Percentiles rank a stretch among this genome's conserved stretches.
Evolutionary conservation across 352 stramenopile species (phyloP).

Genomic region (Globisporangium carolinianum): DNA sequence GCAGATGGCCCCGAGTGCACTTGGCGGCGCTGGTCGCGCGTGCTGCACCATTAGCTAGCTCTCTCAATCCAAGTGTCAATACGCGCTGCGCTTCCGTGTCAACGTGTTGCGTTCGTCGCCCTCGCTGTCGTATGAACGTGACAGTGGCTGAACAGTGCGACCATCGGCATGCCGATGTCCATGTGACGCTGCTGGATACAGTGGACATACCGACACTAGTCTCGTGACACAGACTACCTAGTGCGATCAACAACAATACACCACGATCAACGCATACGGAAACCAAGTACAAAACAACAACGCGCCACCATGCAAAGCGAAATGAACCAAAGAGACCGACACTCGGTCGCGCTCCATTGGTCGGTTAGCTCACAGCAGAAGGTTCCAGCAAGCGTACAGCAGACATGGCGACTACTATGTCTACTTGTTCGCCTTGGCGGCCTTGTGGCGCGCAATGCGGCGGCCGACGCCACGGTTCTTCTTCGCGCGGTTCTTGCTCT

Average conservation of each 20-base stretch:
- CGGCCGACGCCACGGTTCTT: constrained; percentile 97
- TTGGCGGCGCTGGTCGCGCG: constrained; percentile 20
- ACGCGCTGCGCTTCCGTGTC: not conserved
- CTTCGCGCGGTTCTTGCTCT: constrained; percentile 98
- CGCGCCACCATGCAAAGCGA: not conserved
- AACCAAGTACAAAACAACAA: not conserved
- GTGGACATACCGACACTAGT: too few relatives aligned
- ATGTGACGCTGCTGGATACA: too few relatives aligned
- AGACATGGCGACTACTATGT: constrained; percentile 12
- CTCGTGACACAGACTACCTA: too few relatives aligned
- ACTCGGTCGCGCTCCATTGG: constrained; percentile 10
- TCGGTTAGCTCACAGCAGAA: constrained; percentile 16
- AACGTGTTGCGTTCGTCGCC: too few relatives aligned
- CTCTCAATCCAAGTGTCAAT: not conserved
- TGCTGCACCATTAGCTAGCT: constrained; percentile 45
- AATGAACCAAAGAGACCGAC: constrained; percentile 2
- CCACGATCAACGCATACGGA: too few relatives aligned
- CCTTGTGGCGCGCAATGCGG: constrained; percentile 98
- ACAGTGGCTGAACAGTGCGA: too few relatives aligned
- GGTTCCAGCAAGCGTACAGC: not conserved
- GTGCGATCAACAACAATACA: too few relatives aligned
- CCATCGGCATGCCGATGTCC: too few relatives aligned
- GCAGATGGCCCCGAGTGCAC: constrained; percentile 25
- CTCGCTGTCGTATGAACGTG: too few relatives aligned
- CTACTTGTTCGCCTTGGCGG: constrained; percentile 96